phyloP scores from a whole-genome alignment of 352 stramenopile genomes.

The Globisporangium acanthophoron region DNA sequence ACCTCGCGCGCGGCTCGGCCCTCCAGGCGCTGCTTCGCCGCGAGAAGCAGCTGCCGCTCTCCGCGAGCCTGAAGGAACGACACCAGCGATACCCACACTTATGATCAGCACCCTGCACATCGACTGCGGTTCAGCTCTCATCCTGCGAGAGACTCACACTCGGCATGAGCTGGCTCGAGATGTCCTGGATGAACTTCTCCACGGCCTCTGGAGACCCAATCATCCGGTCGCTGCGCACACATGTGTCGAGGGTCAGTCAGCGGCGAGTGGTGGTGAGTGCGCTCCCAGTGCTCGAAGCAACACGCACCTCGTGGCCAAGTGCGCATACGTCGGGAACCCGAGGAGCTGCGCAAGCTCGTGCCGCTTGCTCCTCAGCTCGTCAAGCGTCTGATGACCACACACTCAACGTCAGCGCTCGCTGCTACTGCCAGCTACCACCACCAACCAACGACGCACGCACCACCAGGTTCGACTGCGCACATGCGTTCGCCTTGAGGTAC shows the following conservation, averaged over 20 bases:
- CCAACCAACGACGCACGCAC: conserved; percentile 14
- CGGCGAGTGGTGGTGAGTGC: not conserved
- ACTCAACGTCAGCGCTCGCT: not conserved
- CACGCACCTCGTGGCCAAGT: conserved; percentile 87
- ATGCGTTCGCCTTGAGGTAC: conserved; percentile 86
- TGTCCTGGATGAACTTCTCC: conserved; percentile 52
- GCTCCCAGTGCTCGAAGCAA: not conserved
- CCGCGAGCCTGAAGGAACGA: conserved; percentile 25
- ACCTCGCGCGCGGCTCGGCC: conserved; percentile 37
- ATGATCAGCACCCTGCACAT: too few species aligned
- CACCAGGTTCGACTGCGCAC: conserved; percentile 61
- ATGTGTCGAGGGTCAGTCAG: not conserved
- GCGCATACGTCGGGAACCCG: conserved; percentile 88
- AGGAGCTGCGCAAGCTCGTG: conserved; percentile 86
- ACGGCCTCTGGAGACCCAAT: conserved; percentile 66
- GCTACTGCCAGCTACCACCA: not conserved
- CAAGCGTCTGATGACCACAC: conserved; percentile 49
- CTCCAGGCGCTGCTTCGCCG: conserved; percentile 63
- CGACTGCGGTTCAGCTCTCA: too few species aligned
- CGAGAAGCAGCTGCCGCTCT: conserved; percentile 54
- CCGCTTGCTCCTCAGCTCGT: conserved; percentile 81
- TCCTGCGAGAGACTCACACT: conserved; percentile 31
- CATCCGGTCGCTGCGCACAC: conserved; percentile 73
- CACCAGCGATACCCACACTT: too few species aligned
- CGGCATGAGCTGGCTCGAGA: conserved; percentile 62